Evolutionary conservation across 495 filamentous ascomycete genomes (phyloP), one percentile per base, ranked within the genome.

Genomic region (Penicillium pulvis): DNA sequence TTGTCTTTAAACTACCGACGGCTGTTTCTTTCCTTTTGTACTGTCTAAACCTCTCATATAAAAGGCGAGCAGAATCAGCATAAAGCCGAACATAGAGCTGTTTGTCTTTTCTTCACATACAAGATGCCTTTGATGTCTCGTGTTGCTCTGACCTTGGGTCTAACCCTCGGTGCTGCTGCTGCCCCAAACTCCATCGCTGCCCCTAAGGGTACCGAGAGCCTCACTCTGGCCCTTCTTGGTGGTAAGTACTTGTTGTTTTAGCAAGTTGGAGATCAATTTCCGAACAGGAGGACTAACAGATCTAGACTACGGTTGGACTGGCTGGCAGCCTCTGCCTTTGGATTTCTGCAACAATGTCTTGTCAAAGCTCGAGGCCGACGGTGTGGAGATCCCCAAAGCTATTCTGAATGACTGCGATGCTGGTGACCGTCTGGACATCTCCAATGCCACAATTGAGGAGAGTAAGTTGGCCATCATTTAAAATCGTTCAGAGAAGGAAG

Each of bases 371-470:
- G 23, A 49, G 43, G 60, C 55, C 23, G 41, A 56, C 20, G 55
- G 42, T 35, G 35, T 65, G 5, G 24, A 47, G 10, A 60, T 65
- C 24, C 53, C 63, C 30, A 45, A 48, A 17, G 41, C 58, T 16
- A 23, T 65, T 10, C 59, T 59, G 56, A 65, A 65, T 41, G 63
- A 65, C 48, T 65, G 63, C 41, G 63, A 65, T 36, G 30, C 63
- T 8, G 63, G 63, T 57, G 63, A 65, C 53, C 55, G 63, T 2
- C 17, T 2, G 5, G 56, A 26, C 12, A 55, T 62, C 20, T 12
- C 39, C n/a, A 65, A 65, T 55, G 59, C 63, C 11, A 63, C 59
- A 6, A 59, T 59, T n/a, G 43, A 58, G 16, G 55, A 65, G 48
- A 49, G 63, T 65, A 61, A 48, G 57, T 48, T 44, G 35, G 8